Evolutionary conservation across 1,284 basidiomycete genomes (phyloP).

Genomic region (Cutaneotrichosporon spelunceum): DNA sequence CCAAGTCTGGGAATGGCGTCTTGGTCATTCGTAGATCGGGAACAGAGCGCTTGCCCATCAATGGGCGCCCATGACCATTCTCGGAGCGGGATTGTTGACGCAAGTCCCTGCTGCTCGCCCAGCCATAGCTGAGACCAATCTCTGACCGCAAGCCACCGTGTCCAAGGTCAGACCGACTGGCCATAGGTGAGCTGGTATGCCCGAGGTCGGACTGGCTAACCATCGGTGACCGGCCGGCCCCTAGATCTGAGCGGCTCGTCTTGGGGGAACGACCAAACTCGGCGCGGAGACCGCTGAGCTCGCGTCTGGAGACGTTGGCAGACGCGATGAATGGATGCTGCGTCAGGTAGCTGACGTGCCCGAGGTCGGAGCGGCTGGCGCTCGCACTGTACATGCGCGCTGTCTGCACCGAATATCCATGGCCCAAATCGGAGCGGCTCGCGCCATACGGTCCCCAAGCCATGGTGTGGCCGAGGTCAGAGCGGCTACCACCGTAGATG

Average conservation of each 20-base stretch:
- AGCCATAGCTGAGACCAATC: background rate
- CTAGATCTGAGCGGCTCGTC: background rate
- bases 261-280: background rate
- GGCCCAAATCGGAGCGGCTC: conserved; percentile 3
- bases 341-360: background rate
- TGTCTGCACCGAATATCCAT: background rate
- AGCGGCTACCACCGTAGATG: background rate
- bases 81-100: background rate
- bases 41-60: background rate
- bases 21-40: background rate
- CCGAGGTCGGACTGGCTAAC: conserved; percentile 6
- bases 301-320: background rate
- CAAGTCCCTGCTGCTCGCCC: background rate
- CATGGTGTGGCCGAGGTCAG: background rate
- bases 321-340: background rate
- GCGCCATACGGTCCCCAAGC: background rate
- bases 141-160: background rate
- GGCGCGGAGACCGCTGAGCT: background rate
- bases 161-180: background rate
- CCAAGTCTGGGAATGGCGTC: background rate
- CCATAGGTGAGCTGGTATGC: background rate
- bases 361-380: conserved; percentile 1
- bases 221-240: background rate
- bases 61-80: background rate
- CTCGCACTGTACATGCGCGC: background rate